Evolutionary conservation across 2,329 filamentous ascomycete genomes (phyloP).

Genomic region (Fusarium nodosum): DNA sequence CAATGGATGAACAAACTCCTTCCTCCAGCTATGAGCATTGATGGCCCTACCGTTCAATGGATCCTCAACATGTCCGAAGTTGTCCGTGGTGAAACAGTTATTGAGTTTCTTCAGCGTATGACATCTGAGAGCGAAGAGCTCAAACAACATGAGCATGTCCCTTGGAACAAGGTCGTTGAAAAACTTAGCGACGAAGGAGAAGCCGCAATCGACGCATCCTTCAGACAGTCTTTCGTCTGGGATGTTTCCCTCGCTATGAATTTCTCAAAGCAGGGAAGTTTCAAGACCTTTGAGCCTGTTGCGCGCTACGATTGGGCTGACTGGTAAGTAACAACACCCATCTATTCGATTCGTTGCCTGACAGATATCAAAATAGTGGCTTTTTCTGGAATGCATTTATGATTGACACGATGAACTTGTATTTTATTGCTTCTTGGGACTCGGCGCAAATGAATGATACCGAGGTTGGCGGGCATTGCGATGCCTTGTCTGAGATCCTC

Average conservation of each 20-base stretch:
- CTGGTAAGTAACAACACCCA: constrained; percentile 48
- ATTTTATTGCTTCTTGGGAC: constrained; percentile 58
- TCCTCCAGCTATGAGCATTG: constrained; percentile 55
- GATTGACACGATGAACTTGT: constrained; percentile 52
- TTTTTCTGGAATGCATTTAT: constrained; percentile 58
- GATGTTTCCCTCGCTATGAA: constrained; percentile 54
- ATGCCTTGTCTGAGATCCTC: constrained; percentile 51
- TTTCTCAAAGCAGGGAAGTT: constrained; percentile 35
- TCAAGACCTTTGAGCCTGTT: constrained; percentile 50
- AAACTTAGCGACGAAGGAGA: constrained; percentile 53
- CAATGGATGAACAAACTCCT: constrained; percentile 54
- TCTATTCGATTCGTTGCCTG: not conserved
- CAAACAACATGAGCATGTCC: constrained; percentile 51
- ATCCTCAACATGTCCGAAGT: constrained; percentile 54
- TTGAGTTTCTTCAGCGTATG: constrained; percentile 50
- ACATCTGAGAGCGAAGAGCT: constrained; percentile 46
- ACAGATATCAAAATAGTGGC: constrained; percentile 46
- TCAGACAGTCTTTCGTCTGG: constrained; percentile 57
- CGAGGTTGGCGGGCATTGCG: constrained; percentile 52
- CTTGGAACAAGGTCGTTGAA: constrained; percentile 53
- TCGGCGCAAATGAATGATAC: constrained; percentile 56
- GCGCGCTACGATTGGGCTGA: constrained; percentile 57
- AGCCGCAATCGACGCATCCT: constrained; percentile 53
- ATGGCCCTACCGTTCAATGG: constrained; percentile 56
- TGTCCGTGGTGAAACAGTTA: constrained; percentile 44